Evolutionary conservation across 805 yeast species (phyloP).

Genomic region (Candida krabiensis): DNA sequence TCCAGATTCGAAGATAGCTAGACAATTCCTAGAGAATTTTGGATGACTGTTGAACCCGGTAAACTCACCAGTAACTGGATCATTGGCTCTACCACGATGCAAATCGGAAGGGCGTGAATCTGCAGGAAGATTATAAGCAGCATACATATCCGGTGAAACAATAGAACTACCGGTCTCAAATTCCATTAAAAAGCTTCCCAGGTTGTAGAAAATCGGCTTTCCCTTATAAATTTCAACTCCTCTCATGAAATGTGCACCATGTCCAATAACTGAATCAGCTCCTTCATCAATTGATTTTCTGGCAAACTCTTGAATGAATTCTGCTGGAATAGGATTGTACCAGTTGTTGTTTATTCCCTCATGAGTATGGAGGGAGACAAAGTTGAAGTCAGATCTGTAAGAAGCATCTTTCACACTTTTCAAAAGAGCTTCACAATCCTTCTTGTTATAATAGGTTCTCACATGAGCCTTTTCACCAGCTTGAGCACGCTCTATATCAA

Average conservation of each 20-base stretch:
- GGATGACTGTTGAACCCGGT: conserved; percentile 28
- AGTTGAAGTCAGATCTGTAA: conserved; percentile 28
- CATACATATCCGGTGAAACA: conserved; percentile 28
- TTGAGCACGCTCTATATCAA: conserved; percentile 25
- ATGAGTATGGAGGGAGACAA: conserved; percentile 29
- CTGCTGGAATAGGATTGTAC: conserved; percentile 31
- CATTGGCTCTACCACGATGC: conserved; percentile 27
- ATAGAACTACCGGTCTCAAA: conserved; percentile 28
- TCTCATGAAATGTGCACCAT: conserved; percentile 32
- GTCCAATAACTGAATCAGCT: conserved; percentile 30
- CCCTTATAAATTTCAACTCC: conserved; percentile 31
- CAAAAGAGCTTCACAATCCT: conserved; percentile 23
- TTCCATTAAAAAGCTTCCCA: conserved; percentile 30
- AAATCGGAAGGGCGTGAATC: conserved; percentile 29
- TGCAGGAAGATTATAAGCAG: conserved; percentile 23
- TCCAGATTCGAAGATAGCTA: conserved; percentile 25
- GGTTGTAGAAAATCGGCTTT: conserved; percentile 29
- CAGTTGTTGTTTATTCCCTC: conserved; percentile 33
- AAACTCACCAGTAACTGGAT: conserved; percentile 22
- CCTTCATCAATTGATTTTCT: conserved; percentile 27
- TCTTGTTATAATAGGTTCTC: conserved; percentile 22
- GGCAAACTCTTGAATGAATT: conserved; percentile 27
- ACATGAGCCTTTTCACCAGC: conserved; percentile 29
- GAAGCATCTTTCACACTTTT: conserved; percentile 24
- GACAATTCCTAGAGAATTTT: conserved; percentile 27